These are phyloP conservation scores for Phytophthora cryptogea DNA, from an alignment of 352 stramenopile genomes.

Conservation along the genomic window DNA sequence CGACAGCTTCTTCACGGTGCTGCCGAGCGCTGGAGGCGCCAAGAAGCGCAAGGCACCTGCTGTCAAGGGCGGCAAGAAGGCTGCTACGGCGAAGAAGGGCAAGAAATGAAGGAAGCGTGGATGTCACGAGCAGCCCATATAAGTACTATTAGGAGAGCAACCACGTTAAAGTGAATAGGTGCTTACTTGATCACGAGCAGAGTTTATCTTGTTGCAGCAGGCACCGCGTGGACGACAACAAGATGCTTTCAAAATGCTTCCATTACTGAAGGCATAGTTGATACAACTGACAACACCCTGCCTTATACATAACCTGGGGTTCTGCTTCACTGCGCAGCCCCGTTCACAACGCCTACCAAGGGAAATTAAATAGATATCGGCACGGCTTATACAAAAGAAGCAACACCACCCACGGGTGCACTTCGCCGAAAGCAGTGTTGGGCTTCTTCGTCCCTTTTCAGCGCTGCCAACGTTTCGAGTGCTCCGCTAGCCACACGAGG, in stretches of 20 bases:
- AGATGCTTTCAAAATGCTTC: neutral
- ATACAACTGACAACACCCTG: constrained; percentile 19
- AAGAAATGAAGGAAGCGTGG: constrained; percentile 54
- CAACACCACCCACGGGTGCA: constrained; percentile 2
- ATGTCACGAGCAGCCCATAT: constrained; percentile 2
- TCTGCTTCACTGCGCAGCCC: constrained; percentile 17
- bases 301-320: constrained; percentile 31
- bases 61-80: constrained; percentile 41
- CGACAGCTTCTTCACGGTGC: constrained; percentile 95
- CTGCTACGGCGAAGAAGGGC: constrained; percentile 49
- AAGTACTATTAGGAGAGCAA: constrained; percentile 27
- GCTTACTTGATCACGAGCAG: constrained; percentile 20
- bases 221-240: too few species aligned
- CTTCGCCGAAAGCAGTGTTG: constrained; percentile 8
- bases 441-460: constrained; percentile 14
- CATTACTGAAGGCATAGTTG: constrained; percentile 3
- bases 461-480: constrained; percentile 59
- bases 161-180: constrained; percentile 8
- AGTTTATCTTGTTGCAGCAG: too few species aligned
- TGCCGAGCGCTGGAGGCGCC: constrained; percentile 46
- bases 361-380: constrained; percentile 44
- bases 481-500: constrained; percentile 79
- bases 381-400: constrained; percentile 31
- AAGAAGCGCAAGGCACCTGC: constrained; percentile 70
- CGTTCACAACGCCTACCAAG: constrained; percentile 18